Conservation (phyloP, 75 land plant genomes). For the Isoetes taiwanensis region DNA sequence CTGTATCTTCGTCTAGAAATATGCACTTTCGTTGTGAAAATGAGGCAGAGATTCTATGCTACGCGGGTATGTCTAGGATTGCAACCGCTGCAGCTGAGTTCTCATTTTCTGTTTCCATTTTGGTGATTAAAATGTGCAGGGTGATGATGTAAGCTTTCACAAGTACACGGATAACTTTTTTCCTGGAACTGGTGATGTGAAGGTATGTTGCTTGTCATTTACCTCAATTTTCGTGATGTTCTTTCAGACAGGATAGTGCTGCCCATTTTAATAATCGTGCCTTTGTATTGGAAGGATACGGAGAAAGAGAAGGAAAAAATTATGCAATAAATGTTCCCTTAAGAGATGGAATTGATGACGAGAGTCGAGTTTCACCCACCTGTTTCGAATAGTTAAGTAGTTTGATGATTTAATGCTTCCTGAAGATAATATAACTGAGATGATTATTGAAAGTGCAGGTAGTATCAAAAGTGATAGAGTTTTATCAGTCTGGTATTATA, state of each 20-base stretch:
- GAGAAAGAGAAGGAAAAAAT: constrained; percentile 91
- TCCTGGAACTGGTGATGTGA: constrained; percentile 97
- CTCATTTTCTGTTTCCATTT: too few relatives aligned
- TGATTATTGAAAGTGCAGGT: constrained; percentile 31
- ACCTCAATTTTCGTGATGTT: too few relatives aligned
- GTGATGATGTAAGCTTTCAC: constrained; percentile 99
- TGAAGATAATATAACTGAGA: too few relatives aligned
- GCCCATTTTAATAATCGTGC: background rate
- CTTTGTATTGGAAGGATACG: constrained; percentile 55
- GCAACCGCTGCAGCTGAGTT: too few relatives aligned
- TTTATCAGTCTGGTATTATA: constrained; percentile 76
- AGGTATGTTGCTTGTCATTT: constrained; percentile 32
- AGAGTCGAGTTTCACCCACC: constrained; percentile 63
- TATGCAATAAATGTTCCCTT: constrained; percentile 98
- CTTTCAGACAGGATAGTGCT: too few relatives aligned
- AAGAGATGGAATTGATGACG: constrained; percentile 96
- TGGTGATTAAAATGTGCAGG: constrained; percentile 44
- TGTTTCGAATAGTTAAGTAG: constrained; percentile 81
- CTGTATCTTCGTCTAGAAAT: too few relatives aligned
- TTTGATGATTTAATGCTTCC: too few relatives aligned
- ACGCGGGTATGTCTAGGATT: too few relatives aligned
- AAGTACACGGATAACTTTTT: constrained; percentile 90
- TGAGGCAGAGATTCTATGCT: too few relatives aligned
- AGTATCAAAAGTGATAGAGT: constrained; percentile 78
- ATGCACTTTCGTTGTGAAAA: too few relatives aligned